Evolutionary conservation across 768 basidiomycete genomes (phyloP).

Genomic region (Chalciporus pseudorubinellus): DNA sequence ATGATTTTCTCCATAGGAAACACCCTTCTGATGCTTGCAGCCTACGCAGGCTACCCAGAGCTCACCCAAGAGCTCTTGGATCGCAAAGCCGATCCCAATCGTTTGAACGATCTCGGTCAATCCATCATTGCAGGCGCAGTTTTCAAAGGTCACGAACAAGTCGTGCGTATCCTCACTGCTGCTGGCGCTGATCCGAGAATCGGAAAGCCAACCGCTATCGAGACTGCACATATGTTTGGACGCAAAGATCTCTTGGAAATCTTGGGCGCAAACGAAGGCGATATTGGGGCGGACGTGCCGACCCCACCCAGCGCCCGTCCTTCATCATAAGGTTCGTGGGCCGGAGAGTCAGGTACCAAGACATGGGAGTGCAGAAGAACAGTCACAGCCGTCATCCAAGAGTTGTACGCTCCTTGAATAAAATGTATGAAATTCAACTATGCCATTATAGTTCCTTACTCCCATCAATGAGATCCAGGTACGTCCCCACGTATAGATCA

Average conservation of each 20-base stretch:
- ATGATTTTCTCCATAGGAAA: slow-evolving; percentile 47
- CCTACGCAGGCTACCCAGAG: slow-evolving; percentile 63
- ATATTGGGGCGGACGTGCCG: slow-evolving; percentile 36
- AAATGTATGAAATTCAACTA: neutral
- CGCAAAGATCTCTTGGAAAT: slow-evolving; percentile 52
- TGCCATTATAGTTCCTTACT: neutral
- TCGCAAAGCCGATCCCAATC: slow-evolving; percentile 62
- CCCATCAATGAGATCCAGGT: neutral
- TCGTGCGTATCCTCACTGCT: slow-evolving; percentile 53
- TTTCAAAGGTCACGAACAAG: slow-evolving; percentile 67
- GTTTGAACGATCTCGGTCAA: slow-evolving; percentile 69
- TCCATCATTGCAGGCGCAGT: slow-evolving; percentile 75
- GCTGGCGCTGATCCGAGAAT: slow-evolving; percentile 59
- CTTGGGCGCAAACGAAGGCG: slow-evolving; percentile 59
- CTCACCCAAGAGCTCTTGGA: slow-evolving; percentile 53
- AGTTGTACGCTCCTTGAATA: neutral
- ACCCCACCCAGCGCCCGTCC: slow-evolving; percentile 19
- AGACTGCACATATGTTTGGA: slow-evolving; percentile 67
- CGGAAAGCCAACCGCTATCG: slow-evolving; percentile 67
- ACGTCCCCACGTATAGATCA: neutral
- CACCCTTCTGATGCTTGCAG: slow-evolving; percentile 75
- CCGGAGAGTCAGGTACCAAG: neutral
- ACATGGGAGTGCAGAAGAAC: neutral
- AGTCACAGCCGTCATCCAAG: neutral
- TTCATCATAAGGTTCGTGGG: neutral